phyloP scores from a whole-genome alignment of 2,329 filamentous ascomycete genomes.

The Colletotrichum sojae region DNA sequence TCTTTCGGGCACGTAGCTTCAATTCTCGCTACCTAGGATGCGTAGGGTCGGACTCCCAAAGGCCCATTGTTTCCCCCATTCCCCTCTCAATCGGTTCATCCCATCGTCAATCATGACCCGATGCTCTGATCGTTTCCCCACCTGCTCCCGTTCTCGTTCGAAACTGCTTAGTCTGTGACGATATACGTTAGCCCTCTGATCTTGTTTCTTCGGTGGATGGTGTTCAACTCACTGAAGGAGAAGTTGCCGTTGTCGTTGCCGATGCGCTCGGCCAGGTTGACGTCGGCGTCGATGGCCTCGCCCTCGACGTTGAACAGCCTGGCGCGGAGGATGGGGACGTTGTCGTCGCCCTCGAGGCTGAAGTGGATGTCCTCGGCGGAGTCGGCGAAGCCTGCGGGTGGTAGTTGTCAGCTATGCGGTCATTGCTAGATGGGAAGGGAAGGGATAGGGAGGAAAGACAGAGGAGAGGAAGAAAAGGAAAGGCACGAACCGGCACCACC shows the following conservation, averaged over 20 bases:
- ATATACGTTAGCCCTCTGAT: background rate
- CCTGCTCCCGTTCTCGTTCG: background rate
- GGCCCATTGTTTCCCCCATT: background rate
- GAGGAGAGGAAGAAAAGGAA: background rate
- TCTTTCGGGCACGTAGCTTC: slow-evolving; percentile 16
- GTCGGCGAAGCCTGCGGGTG: slow-evolving; percentile 56
- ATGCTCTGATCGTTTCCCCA: slow-evolving; percentile 14
- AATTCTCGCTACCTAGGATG: slow-evolving; percentile 33
- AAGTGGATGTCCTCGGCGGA: slow-evolving; percentile 64
- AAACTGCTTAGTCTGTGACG: slow-evolving; percentile 1
- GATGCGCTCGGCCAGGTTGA: slow-evolving; percentile 71
- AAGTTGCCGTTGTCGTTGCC: slow-evolving; percentile 66
- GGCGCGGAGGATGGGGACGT: slow-evolving; percentile 68
- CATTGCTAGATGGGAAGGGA: background rate
- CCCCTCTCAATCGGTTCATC: background rate
- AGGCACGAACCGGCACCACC: slow-evolving; percentile 50
- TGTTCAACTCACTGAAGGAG: slow-evolving; percentile 44
- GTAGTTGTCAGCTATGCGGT: background rate
- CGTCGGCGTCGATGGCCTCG: slow-evolving; percentile 56
- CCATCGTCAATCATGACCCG: slow-evolving; percentile 17
- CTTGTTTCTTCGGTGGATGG: background rate
- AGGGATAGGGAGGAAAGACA: too few species aligned
- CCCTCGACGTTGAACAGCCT: slow-evolving; percentile 59
- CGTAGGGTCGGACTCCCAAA: slow-evolving; percentile 3
- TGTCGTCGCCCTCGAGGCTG: slow-evolving; percentile 63